Percentiles rank a stretch among this genome's conserved stretches.
These are phyloP conservation scores for Scalesia atractyloides DNA, from an alignment of 129 eudicot genomes.

Conservation along the genomic window DNA sequence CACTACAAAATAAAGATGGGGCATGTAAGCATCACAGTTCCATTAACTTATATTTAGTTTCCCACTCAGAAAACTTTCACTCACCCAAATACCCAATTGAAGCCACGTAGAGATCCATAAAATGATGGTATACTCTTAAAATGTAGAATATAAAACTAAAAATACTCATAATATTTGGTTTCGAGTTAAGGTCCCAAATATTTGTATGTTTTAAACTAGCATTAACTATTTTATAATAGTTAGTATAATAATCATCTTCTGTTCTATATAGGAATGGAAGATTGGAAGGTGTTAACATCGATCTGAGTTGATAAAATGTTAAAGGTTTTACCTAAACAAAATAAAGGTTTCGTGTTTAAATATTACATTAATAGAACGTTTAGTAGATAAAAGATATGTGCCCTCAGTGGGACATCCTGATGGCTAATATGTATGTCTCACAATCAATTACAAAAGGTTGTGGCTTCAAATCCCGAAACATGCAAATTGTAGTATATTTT, in stretches of 20 bases:
- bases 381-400: background rate
- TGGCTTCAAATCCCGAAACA: too few species aligned
- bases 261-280: too few species aligned
- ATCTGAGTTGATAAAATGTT: too few species aligned
- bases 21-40: constrained; percentile 34
- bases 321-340: too few species aligned
- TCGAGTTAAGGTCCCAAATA: background rate
- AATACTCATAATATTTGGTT: background rate
- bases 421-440: too few species aligned
- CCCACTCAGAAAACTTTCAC: constrained; percentile 30
- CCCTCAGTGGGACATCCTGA: too few species aligned
- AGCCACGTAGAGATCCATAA: constrained; percentile 50
- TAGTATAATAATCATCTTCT: too few species aligned
- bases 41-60: constrained; percentile 24
- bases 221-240: too few species aligned
- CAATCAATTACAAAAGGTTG: too few species aligned
- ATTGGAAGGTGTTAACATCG: background rate
- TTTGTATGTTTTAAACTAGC: too few species aligned
- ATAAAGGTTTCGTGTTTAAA: background rate
- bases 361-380: background rate
- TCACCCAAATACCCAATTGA: constrained; percentile 41
- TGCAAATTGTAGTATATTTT: too few species aligned
- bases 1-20: constrained; percentile 36
- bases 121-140: background rate
- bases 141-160: background rate